Percentiles rank a stretch among this genome's conserved stretches.
Conservation (phyloP, 2,329 filamentous ascomycete species). For the Plenodomus tracheiphilus region DNA sequence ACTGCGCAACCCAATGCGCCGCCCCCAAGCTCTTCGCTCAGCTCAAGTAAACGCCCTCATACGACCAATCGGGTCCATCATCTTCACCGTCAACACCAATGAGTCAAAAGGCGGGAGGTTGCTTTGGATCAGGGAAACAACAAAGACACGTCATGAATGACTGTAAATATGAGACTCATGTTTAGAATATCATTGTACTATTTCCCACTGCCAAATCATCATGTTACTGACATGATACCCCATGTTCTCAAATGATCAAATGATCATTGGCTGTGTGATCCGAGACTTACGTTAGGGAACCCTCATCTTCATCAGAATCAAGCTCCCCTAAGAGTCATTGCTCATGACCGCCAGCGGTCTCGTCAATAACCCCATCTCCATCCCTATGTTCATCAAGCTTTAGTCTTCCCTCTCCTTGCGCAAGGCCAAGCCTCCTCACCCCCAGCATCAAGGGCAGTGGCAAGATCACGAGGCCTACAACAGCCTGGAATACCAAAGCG, state of each 20-base stretch:
- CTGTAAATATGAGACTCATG: conserved; percentile 43
- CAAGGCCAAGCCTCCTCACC: conserved; percentile 61
- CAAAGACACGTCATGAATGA: conserved; percentile 33
- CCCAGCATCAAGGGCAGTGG: conserved; percentile 72
- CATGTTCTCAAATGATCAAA: neutral
- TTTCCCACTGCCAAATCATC: conserved; percentile 20
- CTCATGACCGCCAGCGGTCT: conserved; percentile 14
- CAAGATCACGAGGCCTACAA: conserved; percentile 66
- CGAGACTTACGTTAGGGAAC: neutral
- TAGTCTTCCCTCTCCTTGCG: conserved; percentile 33
- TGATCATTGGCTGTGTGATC: neutral
- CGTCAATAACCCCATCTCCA: conserved; percentile 8
- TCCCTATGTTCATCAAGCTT: conserved; percentile 38
- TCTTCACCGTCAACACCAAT: conserved; percentile 14
- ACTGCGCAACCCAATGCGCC: conserved; percentile 91
- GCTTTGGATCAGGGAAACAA: conserved; percentile 24
- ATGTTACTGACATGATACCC: neutral
- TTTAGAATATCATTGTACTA: conserved; percentile 45
- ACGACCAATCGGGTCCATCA: conserved; percentile 13
- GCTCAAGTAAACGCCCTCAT: conserved; percentile 71
- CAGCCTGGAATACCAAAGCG: conserved; percentile 77
- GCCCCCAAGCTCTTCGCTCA: conserved; percentile 93
- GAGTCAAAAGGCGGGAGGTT: conserved; percentile 19
- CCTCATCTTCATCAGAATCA: conserved; percentile 13
- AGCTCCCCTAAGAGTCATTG: conserved; percentile 26